Percentiles rank a stretch among this genome's conserved stretches.
These are phyloP conservation scores for Dactylellina drechsleri DNA, from an alignment of 2,329 filamentous ascomycete species.

Conservation along the genomic window DNA sequence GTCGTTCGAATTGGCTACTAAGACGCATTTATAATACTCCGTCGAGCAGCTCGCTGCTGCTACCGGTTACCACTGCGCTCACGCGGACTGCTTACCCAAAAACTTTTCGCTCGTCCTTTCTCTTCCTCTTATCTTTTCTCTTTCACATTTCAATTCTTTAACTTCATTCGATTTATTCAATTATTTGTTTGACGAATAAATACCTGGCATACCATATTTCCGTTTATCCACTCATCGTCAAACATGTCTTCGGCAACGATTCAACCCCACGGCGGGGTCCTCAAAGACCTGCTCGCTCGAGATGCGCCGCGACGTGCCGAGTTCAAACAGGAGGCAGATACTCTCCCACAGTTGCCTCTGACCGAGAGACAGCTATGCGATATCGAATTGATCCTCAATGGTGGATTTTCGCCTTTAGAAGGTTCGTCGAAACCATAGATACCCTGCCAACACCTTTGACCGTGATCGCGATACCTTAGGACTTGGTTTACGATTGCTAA, in stretches of 20 bases:
- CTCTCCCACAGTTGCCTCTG: conserved; percentile 82
- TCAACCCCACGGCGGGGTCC: conserved; percentile 83
- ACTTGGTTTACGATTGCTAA: neutral
- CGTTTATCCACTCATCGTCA: neutral
- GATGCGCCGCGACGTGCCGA: conserved; percentile 84
- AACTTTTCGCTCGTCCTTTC: conserved; percentile 2
- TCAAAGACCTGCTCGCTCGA: conserved; percentile 96
- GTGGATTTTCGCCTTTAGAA: conserved; percentile 96
- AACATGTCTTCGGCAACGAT: conserved; percentile 62
- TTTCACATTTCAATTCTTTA: too few relatives aligned
- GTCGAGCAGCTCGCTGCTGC: too few relatives aligned
- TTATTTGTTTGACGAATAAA: too few relatives aligned
- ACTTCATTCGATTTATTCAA: too few relatives aligned
- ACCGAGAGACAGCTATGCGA: conserved; percentile 97
- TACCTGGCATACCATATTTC: too few relatives aligned
- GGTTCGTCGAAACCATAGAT: conserved; percentile 72
- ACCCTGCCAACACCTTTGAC: conserved; percentile 15
- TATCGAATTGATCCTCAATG: conserved; percentile 95
- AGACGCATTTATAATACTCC: conserved; percentile 27
- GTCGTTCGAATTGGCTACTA: neutral
- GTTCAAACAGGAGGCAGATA: conserved; percentile 85
- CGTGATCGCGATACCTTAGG: conserved; percentile 2
- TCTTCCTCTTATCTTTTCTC: neutral
- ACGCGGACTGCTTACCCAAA: too few relatives aligned
- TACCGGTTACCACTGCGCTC: too few relatives aligned